phyloP scores from a whole-genome alignment of 495 filamentous ascomycete species.

The Podospora appendiculata region DNA sequence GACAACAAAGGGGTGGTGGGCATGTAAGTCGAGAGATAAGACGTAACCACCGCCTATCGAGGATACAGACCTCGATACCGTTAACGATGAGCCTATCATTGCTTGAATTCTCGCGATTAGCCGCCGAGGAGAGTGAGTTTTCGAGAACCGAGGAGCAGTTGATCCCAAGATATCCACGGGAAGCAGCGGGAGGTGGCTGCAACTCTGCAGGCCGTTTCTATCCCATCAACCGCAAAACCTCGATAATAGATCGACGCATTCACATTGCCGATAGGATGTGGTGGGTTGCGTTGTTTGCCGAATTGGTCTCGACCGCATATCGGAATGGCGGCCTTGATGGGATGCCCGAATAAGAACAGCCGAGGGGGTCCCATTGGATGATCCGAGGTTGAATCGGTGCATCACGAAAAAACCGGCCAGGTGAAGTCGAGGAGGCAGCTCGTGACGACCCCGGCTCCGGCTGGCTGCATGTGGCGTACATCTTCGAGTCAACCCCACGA shows the following conservation, averaged over 20 bases:
- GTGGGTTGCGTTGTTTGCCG: conserved; percentile 5
- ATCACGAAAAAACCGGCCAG: neutral
- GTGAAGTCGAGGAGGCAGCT: neutral
- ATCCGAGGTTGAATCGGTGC: neutral
- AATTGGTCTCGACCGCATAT: conserved; percentile 8
- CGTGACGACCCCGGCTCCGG: conserved; percentile 1
- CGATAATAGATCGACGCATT: neutral
- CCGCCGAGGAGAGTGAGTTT: neutral
- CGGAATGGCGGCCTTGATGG: conserved; percentile 1
- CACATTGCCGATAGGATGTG: neutral
- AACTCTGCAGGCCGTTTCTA: neutral
- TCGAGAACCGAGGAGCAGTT: neutral
- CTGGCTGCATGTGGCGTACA: neutral
- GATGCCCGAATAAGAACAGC: conserved; percentile 8
- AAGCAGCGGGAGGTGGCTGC: too few relatives aligned
- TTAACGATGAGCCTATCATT: neutral
- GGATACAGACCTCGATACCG: conserved; percentile 1
- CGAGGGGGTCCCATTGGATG: conserved; percentile 5
- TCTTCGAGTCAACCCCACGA: neutral
- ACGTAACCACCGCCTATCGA: neutral
- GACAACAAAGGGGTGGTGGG: neutral
- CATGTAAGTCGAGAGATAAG: conserved; percentile 4
- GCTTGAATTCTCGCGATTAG: neutral
- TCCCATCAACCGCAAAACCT: conserved; percentile 1
- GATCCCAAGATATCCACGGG: neutral